These are phyloP conservation scores for Teratosphaeriaceae sp. DNA, from an alignment of 2,329 filamentous ascomycete genomes.

Conservation along the genomic window DNA sequence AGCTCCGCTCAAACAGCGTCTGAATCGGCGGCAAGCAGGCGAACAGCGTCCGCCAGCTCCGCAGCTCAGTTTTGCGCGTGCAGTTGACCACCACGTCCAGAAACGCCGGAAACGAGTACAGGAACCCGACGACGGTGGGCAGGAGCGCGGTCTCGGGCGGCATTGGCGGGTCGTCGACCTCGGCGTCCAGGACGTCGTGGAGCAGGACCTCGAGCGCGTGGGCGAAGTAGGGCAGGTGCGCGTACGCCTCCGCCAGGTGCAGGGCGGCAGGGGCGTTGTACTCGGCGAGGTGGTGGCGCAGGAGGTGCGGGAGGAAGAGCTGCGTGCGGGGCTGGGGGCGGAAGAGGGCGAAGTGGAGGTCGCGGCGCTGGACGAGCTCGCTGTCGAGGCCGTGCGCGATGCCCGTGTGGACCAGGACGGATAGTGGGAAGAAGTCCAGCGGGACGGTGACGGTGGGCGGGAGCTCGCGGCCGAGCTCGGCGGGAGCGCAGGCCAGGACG, in stretches of 20 bases:
- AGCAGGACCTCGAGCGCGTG: slow-evolving; percentile 89
- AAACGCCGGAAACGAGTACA: slow-evolving; percentile 62
- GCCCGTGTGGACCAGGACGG: slow-evolving; percentile 79
- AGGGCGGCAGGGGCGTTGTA: slow-evolving; percentile 76
- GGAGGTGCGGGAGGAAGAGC: slow-evolving; percentile 81
- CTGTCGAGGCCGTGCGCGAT: slow-evolving; percentile 87
- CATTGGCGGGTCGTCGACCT: slow-evolving; percentile 62
- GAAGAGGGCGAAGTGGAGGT: slow-evolving; percentile 85
- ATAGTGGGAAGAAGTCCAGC: slow-evolving; percentile 93
- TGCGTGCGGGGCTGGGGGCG: slow-evolving; percentile 88
- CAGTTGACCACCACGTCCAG: slow-evolving; percentile 95
- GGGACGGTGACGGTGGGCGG: slow-evolving; percentile 69
- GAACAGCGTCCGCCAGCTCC: slow-evolving; percentile 92
- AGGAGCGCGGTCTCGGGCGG: slow-evolving; percentile 43
- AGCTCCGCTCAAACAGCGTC: slow-evolving; percentile 86
- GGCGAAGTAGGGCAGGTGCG: slow-evolving; percentile 81
- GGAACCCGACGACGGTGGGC: slow-evolving; percentile 47
- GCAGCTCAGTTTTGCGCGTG: slow-evolving; percentile 91
- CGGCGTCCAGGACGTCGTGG: slow-evolving; percentile 89
- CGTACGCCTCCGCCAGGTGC: slow-evolving; percentile 75
- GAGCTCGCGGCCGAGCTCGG: slow-evolving; percentile 61
- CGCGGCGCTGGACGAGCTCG: slow-evolving; percentile 85
- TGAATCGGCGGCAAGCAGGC: slow-evolving; percentile 83
- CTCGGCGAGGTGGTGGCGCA: slow-evolving; percentile 69
- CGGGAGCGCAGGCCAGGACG: slow-evolving; percentile 64